These are phyloP conservation scores for Lotus japonicus DNA, from an alignment of 306 rosid species.

Conservation along the genomic window DNA sequence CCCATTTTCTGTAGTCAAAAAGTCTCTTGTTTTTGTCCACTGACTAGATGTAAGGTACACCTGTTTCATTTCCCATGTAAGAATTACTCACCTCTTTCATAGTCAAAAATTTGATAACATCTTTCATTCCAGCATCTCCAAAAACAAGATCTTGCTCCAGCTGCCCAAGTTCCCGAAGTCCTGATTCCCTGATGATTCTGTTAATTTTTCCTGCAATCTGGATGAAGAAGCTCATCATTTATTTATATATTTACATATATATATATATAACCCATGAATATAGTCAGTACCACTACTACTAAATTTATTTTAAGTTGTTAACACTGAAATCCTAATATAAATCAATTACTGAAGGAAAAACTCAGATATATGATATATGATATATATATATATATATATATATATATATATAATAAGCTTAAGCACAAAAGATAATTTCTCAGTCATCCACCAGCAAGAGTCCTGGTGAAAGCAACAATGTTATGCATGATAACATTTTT, in stretches of 20 bases:
- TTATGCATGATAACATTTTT: neutral
- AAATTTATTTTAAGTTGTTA: slow-evolving; percentile 3
- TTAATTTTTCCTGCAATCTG: slow-evolving; percentile 91
- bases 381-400: no score
- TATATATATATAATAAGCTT: slow-evolving; percentile 1
- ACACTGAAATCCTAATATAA: neutral
- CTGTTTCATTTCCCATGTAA: slow-evolving; percentile 7
- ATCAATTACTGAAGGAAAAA: slow-evolving; percentile 9
- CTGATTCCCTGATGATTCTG: slow-evolving; percentile 61
- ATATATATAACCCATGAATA: slow-evolving; percentile 6
- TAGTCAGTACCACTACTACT: neutral
- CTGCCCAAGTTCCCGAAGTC: slow-evolving; percentile 80
- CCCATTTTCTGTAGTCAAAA: neutral
- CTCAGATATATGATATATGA: slow-evolving; percentile 11
- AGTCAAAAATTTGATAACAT: slow-evolving; percentile 74
- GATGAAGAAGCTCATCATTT: no score
- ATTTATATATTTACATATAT: no score
- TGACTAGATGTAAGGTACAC: slow-evolving; percentile 8
- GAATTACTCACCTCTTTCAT: slow-evolving; percentile 48
- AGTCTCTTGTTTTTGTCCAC: neutral
- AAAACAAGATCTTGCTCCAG: slow-evolving; percentile 91
- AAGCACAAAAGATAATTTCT: slow-evolving; percentile 6
- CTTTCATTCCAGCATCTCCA: slow-evolving; percentile 93
- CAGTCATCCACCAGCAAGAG: slow-evolving; percentile 12
- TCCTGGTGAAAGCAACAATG: neutral